phyloP scores from a whole-genome alignment of 116 monocot genomes.

The Iris pallida region DNA sequence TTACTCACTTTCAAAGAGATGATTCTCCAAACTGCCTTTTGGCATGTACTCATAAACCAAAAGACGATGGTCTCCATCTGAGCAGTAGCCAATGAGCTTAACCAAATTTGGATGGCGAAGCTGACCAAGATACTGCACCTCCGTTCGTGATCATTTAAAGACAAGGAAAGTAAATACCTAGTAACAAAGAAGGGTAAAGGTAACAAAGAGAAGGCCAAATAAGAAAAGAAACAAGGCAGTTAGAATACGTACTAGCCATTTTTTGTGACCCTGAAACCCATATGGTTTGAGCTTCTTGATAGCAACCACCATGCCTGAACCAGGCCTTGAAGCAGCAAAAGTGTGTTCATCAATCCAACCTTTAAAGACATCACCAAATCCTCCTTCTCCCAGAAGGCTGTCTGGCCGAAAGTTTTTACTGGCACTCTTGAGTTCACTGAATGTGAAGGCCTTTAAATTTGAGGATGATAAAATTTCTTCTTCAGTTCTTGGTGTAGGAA shows the following conservation, averaged over 20 bases:
- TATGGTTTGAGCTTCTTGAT: slow-evolving; percentile 27
- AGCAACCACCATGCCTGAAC: slow-evolving; percentile 18
- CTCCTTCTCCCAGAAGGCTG: slow-evolving; percentile 22
- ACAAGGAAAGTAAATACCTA: neutral
- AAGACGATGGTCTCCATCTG: slow-evolving; percentile 19
- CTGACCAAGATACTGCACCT: slow-evolving; percentile 23
- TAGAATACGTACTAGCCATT: slow-evolving; percentile 21
- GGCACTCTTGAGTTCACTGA: slow-evolving; percentile 18
- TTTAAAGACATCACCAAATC: slow-evolving; percentile 24
- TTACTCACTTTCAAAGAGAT: slow-evolving; percentile 22
- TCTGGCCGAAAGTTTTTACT: slow-evolving; percentile 21
- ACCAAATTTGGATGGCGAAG: slow-evolving; percentile 24
- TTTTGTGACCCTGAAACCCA: slow-evolving; percentile 22
- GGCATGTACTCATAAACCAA: slow-evolving; percentile 25
- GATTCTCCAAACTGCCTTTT: slow-evolving; percentile 27
- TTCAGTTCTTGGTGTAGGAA: slow-evolving; percentile 14
- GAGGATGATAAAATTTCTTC: slow-evolving; percentile 12
- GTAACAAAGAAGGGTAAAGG: neutral
- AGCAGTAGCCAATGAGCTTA: slow-evolving; percentile 23
- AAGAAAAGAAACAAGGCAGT: neutral
- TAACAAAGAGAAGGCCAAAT: neutral
- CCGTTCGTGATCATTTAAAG: slow-evolving; percentile 8
- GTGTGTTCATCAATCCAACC: slow-evolving; percentile 25
- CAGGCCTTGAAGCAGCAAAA: slow-evolving; percentile 14
- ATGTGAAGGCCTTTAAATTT: slow-evolving; percentile 22